phyloP scores from a whole-genome alignment of 192 early-diverging fungal species.

The Backusella sp. region DNA sequence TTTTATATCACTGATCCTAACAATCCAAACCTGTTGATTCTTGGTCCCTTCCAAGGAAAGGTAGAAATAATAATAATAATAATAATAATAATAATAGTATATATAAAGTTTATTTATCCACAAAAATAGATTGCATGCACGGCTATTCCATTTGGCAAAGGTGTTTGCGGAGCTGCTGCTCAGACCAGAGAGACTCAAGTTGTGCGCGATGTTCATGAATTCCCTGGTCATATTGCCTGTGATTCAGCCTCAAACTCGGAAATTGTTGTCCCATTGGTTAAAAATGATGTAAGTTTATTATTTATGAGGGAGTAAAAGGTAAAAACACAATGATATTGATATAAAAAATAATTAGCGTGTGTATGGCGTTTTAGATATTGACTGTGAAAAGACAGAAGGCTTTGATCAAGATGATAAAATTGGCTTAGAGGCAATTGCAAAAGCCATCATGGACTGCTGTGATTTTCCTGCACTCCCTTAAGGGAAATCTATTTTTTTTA shows the following conservation, averaged over 20 bases:
- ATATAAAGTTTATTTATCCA: background rate
- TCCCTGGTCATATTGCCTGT: constrained; percentile 90
- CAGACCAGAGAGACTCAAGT: constrained; percentile 51
- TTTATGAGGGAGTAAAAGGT: background rate
- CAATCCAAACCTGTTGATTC: constrained; percentile 46
- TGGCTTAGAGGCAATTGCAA: constrained; percentile 64
- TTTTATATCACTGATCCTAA: constrained; percentile 72
- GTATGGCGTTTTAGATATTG: constrained; percentile 72
- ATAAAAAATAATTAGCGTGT: constrained; percentile 34
- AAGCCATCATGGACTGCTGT: constrained; percentile 47
- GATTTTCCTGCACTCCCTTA: constrained; percentile 10
- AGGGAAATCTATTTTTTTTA: background rate
- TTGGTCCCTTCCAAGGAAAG: constrained; percentile 93
- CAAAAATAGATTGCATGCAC: constrained; percentile 72
- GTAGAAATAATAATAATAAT: constrained; percentile 2
- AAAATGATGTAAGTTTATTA: constrained; percentile 38
- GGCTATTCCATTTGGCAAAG: constrained; percentile 74
- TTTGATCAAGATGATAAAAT: constrained; percentile 68
- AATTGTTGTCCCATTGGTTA: constrained; percentile 79
- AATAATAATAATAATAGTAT: background rate
- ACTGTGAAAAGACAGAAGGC: constrained; percentile 59
- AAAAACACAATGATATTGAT: too few relatives aligned
- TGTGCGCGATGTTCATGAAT: constrained; percentile 78
- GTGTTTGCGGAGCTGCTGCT: constrained; percentile 90
- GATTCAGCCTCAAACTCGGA: constrained; percentile 84